These are phyloP conservation scores for Rhizoctonia solani DNA, from an alignment of 1,284 basidiomycete species.

Conservation along the genomic window DNA sequence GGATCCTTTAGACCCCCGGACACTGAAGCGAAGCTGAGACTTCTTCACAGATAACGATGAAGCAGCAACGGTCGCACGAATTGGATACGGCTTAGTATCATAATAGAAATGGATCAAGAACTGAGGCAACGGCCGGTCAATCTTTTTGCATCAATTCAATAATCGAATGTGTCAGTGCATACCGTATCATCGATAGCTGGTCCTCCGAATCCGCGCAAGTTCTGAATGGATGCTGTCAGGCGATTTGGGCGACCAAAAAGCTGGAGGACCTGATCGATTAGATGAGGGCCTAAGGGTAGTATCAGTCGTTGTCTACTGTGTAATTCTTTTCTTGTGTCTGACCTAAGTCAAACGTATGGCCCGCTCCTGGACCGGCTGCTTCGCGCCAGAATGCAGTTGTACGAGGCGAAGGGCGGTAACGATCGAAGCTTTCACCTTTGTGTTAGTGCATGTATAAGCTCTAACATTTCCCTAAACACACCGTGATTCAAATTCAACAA, in stretches of 20 bases:
- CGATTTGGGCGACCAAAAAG: slow-evolving; percentile 76
- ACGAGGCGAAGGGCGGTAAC: slow-evolving; percentile 68
- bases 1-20: slow-evolving; percentile 64
- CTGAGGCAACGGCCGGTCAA: too few relatives aligned
- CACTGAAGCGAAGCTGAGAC: slow-evolving; percentile 32
- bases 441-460: slow-evolving; percentile 37
- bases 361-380: slow-evolving; percentile 46
- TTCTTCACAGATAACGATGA: slow-evolving; percentile 36
- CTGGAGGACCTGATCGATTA: slow-evolving; percentile 74
- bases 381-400: slow-evolving; percentile 59
- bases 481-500: slow-evolving; percentile 79
- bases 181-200: slow-evolving; percentile 69
- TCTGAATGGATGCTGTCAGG: slow-evolving; percentile 71
- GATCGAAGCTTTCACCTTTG: slow-evolving; percentile 64
- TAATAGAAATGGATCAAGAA: slow-evolving; percentile 3
- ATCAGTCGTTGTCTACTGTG: neutral
- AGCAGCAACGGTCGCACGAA: slow-evolving; percentile 20
- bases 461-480: slow-evolving; percentile 45
- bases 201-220: slow-evolving; percentile 62
- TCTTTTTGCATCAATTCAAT: neutral
- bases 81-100: slow-evolving; percentile 25
- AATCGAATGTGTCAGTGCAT: neutral
- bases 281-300: slow-evolving; percentile 4
- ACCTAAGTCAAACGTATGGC: slow-evolving; percentile 52
- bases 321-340: slow-evolving; percentile 17